Evolutionary conservation across 2,329 filamentous ascomycete genomes (phyloP).

Genomic region (Gnomoniopsis smithogilvyi): DNA sequence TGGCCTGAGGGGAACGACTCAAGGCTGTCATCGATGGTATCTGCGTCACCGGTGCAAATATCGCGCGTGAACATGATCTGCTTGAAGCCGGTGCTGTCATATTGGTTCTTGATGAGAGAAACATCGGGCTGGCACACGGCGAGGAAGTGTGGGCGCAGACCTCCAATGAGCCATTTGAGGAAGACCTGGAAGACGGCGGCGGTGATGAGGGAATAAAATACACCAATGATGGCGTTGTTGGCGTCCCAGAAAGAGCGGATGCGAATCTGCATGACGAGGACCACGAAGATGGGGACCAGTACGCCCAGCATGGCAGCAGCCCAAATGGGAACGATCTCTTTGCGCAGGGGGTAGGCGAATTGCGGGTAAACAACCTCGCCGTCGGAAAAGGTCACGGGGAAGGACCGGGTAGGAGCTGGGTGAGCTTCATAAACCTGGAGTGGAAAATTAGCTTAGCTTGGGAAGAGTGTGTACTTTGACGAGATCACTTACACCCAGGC

Average conservation of each 20-base stretch:
- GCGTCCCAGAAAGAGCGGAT: conserved; percentile 66
- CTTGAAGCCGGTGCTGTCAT: conserved; percentile 44
- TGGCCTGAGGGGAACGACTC: conserved; percentile 74
- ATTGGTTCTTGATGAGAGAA: conserved; percentile 37
- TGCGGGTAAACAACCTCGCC: conserved; percentile 67
- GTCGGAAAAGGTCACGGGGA: conserved; percentile 63
- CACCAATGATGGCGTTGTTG: conserved; percentile 68
- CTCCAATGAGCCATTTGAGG: conserved; percentile 72
- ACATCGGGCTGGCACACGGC: conserved; percentile 64
- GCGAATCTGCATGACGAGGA: conserved; percentile 65
- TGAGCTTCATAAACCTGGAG: conserved; percentile 58
- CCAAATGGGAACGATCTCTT: conserved; percentile 71
- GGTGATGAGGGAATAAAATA: conserved; percentile 66
- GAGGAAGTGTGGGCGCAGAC: conserved; percentile 69
- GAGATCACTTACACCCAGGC: conserved; percentile 58
- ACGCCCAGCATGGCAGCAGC: conserved; percentile 63
- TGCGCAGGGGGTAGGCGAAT: conserved; percentile 67
- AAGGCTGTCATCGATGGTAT: conserved; percentile 65
- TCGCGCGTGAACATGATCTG: conserved; percentile 65
- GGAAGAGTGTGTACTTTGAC: not conserved
- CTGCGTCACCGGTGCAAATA: conserved; percentile 65
- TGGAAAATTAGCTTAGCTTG: not conserved
- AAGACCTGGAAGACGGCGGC: conserved; percentile 76
- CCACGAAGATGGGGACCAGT: conserved; percentile 62
- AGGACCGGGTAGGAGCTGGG: conserved; percentile 66